A percentile compares a stretch with the other conserved stretches of the same genome.
Evolutionary conservation across 768 basidiomycete genomes (phyloP).

Genomic region (Pisolithus tinctorius): DNA sequence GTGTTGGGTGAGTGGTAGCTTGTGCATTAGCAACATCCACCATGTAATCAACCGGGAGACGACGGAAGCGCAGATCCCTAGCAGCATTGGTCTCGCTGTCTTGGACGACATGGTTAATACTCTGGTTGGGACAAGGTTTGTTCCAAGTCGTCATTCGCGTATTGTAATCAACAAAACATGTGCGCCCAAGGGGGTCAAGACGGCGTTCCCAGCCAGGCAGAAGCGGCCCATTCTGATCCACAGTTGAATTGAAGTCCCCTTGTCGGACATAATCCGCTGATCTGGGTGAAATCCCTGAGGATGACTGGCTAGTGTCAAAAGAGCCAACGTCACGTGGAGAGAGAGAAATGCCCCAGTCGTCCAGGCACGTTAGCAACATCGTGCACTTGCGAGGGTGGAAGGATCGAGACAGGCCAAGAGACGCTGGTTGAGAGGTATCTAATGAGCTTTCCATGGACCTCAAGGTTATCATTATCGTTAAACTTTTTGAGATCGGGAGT

Average conservation of each 20-base stretch:
- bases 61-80: slow-evolving; percentile 78
- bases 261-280: slow-evolving; percentile 45
- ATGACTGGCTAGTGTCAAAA: slow-evolving; percentile 22
- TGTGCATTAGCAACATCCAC: slow-evolving; percentile 58
- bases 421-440: slow-evolving; percentile 95
- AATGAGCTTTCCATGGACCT: slow-evolving; percentile 96
- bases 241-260: slow-evolving; percentile 89
- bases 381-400: slow-evolving; percentile 67
- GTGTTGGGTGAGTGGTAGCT: slow-evolving; percentile 36
- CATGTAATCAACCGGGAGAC: slow-evolving; percentile 78
- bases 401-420: slow-evolving; percentile 74
- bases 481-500: slow-evolving; percentile 96
- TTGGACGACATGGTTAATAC: slow-evolving; percentile 63
- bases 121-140: slow-evolving; percentile 73
- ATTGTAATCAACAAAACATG: slow-evolving; percentile 99
- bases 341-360: slow-evolving; percentile 53
- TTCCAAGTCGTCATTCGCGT: slow-evolving; percentile 98
- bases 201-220: slow-evolving; percentile 95
- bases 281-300: slow-evolving; percentile 26
- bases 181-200: slow-evolving; percentile 90
- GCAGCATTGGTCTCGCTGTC: slow-evolving; percentile 79
- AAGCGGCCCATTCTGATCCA: slow-evolving; percentile 89
- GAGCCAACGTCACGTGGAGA: slow-evolving; percentile 35
- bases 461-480: slow-evolving; percentile 97
- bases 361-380: slow-evolving; percentile 54